phyloP scores from a whole-genome alignment of 352 stramenopile genomes.

The Phytophthora lateralis region DNA sequence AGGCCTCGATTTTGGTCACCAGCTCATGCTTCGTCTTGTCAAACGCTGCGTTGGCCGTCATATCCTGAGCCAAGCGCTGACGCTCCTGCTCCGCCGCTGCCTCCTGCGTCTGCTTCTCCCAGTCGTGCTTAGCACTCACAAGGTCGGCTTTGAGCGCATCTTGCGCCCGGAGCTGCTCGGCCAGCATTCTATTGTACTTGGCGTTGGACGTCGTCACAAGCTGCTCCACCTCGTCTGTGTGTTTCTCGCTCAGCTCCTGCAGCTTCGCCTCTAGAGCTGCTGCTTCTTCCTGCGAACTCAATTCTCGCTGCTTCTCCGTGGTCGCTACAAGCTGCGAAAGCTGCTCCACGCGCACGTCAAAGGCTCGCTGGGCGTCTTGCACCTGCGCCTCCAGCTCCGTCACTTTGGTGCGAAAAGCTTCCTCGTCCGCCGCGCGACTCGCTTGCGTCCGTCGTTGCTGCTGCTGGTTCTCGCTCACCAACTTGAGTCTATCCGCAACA shows the following conservation, averaged over 20 bases:
- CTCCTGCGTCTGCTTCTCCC: conserved; percentile 29
- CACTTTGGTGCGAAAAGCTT: conserved; percentile 55
- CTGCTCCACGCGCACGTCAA: conserved; percentile 49
- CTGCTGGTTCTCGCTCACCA: conserved; percentile 20
- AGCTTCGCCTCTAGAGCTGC: conserved; percentile 30
- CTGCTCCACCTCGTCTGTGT: conserved; percentile 66
- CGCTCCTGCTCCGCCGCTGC: conserved; percentile 27
- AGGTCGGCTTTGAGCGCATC: conserved; percentile 50
- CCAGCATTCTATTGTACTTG: conserved; percentile 80
- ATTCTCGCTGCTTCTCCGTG: conserved; percentile 32
- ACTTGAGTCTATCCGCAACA: conserved; percentile 19
- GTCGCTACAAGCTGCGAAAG: conserved; percentile 25
- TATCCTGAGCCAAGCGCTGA: conserved; percentile 13
- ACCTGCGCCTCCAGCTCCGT: conserved; percentile 52
- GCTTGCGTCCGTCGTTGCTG: conserved; percentile 42
- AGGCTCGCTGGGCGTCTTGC: conserved; percentile 35
- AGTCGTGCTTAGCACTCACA: conserved; percentile 23
- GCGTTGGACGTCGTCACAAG: conserved; percentile 70
- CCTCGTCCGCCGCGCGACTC: conserved; percentile 19
- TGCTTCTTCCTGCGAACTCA: conserved; percentile 22
- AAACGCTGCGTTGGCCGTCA: conserved; percentile 31
- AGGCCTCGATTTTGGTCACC: conserved; percentile 64
- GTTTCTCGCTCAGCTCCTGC: conserved; percentile 38
- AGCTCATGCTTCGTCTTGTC: conserved; percentile 60
- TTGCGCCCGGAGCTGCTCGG: conserved; percentile 66